Evolutionary conservation across 768 basidiomycete genomes (phyloP), one percentile per base, ranked within the genome.

Genomic region (Suillus cothurnatus): DNA sequence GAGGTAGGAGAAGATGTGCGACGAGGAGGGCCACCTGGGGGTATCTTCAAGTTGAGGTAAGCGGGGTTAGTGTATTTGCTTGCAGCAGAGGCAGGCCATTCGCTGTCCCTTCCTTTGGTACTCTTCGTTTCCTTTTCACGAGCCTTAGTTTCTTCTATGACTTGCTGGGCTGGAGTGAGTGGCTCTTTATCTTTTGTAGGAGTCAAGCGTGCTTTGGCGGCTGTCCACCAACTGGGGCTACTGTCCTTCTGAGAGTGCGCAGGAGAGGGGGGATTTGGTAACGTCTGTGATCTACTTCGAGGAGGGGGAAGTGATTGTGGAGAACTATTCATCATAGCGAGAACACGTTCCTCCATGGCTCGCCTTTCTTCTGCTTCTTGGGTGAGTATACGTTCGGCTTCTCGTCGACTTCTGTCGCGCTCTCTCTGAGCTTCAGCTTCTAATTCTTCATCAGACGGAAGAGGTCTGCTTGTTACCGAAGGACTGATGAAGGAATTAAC

Each of bases 141-240:
- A 23, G 84, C 79, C 71, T 93, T 92, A 21, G 90, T 80, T 9
- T 94, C 92, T 64, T 84, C 82, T 57, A 94, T 88, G 62, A 95
- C 82, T 69, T 93, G 92, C 71, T 94, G 93, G 0, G 93, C 93
- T 11, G 93, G 92, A 0, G 93, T 94, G n/a, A 92, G 85, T 1
- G 80, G 75, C 17, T 91, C 86, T 70, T 85, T 85, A 14, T 88
- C 88, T 70, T 93, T 94, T 15, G 89, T 89, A 3, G 93, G 91
- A 1, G 92, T 93, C 12, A 95, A 82, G 69, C 80, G 87, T 68
- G 85, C 86, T 81, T 91, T 94, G 23, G 92, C 86, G 4, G 86
- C 81, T 14, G 84, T 76, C 90, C 92, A 93, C 93, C 93, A 94
- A 53, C 81, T 81, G 1, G 75, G 31, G 50, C 67, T 71, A 2